Evolutionary conservation across 768 basidiomycete species (phyloP).

Genomic region (Heimioporus sp.): DNA sequence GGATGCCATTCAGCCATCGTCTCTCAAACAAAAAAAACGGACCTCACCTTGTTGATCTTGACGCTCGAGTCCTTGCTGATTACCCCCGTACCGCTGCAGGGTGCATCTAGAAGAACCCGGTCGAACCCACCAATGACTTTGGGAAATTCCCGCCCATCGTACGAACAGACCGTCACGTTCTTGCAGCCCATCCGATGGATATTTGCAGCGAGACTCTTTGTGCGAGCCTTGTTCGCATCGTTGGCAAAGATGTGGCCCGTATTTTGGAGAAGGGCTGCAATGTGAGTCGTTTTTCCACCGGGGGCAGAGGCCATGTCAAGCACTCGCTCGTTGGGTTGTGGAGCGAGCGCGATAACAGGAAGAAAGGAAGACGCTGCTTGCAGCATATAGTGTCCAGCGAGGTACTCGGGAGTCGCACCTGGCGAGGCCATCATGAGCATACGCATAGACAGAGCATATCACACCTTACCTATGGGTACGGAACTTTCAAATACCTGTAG

Average conservation of each 20-base stretch:
- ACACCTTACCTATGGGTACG: slow-evolving; percentile 78
- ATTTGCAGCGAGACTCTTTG: slow-evolving; percentile 96
- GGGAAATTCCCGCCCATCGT: slow-evolving; percentile 97
- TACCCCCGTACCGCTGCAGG: slow-evolving; percentile 97
- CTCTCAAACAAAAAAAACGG: background rate
- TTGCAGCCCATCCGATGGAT: slow-evolving; percentile 97
- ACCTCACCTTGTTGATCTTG: slow-evolving; percentile 90
- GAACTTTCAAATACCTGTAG: slow-evolving; percentile 97
- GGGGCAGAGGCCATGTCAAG: slow-evolving; percentile 99
- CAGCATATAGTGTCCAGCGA: slow-evolving; percentile 99
- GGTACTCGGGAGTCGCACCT: slow-evolving; percentile 97
- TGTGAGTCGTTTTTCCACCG: slow-evolving; percentile 97
- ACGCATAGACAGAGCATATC: background rate
- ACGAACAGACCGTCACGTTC: slow-evolving; percentile 95
- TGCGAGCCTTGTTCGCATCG: slow-evolving; percentile 90
- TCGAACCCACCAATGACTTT: slow-evolving; percentile 99
- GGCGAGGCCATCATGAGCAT: background rate
- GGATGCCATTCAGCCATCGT: slow-evolving; percentile 2
- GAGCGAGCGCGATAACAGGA: slow-evolving; percentile 94
- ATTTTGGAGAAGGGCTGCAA: slow-evolving; percentile 94
- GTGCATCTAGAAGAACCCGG: slow-evolving; percentile 93
- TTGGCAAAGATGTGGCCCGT: slow-evolving; percentile 98
- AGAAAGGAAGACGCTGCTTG: slow-evolving; percentile 99
- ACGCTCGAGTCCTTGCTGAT: slow-evolving; percentile 98
- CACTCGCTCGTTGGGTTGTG: slow-evolving; percentile 90